Percentiles rank a stretch among this genome's conserved stretches.
Evolutionary conservation across 75 land plant genomes (phyloP).

Genomic region (Chamaecyparis obtusa): DNA sequence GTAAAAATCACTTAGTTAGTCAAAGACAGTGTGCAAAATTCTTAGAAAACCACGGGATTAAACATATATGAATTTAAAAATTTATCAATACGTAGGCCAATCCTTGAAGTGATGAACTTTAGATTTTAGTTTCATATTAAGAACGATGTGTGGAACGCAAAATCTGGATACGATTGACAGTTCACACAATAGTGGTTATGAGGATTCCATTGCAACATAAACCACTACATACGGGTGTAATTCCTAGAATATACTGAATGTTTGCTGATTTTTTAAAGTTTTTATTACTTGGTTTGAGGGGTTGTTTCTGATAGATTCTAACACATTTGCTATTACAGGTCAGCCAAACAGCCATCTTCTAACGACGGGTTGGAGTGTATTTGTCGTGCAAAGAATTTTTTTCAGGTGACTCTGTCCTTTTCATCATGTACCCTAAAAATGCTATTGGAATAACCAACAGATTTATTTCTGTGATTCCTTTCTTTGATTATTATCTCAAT

Average conservation of each 20-base stretch:
- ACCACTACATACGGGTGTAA: neutral
- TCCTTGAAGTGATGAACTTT: neutral
- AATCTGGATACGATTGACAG: neutral
- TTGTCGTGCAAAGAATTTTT: constrained; percentile 80
- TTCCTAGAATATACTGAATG: neutral
- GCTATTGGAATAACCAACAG: neutral
- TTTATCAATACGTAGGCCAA: neutral
- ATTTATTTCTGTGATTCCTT: neutral
- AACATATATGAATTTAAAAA: neutral
- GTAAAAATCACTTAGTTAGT: neutral
- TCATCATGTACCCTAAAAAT: constrained; percentile 51
- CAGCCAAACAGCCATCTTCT: constrained; percentile 86
- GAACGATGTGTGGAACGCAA: neutral
- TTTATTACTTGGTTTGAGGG: neutral
- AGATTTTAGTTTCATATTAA: neutral
- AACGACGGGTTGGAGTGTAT: constrained; percentile 89
- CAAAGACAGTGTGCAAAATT: neutral
- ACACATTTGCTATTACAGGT: constrained; percentile 31
- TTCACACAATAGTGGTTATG: neutral
- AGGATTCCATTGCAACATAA: neutral
- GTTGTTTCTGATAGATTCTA: neutral
- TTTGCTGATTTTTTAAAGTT: neutral
- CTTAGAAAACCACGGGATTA: neutral
- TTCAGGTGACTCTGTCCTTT: constrained; percentile 83
- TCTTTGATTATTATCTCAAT: neutral